Base-by-base conservation (phyloP, 306 rosid species). In the Senna siamea region DNA sequence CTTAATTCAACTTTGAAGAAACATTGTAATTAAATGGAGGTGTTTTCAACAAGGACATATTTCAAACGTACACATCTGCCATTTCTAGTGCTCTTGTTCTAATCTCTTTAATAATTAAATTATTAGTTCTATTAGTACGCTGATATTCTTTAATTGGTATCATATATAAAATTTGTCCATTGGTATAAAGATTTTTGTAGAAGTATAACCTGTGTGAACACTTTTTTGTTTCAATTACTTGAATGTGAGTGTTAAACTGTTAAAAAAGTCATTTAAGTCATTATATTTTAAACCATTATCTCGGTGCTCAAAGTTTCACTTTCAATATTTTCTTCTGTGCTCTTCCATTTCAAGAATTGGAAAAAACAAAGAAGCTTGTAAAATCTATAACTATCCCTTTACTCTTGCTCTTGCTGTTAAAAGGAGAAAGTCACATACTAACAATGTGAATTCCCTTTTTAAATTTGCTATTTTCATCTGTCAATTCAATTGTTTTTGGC, bases 401-500 rank as follows among this genome's bases (percentile, higher is more conserved):
- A 22, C 60, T 35, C 57, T 61, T 23, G 2, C 37, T 28, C 30
- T 26, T 26, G 2, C 30, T 26, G 41, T 60, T 52, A 47, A 37
- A 58, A n/a, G n/a, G n/a, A n/a, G n/a, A n/a, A n/a, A 15, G 56
- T 69, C 47, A 20, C 66, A 59, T 8, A 38, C 70, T 63, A 18
- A 28, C 57, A 63, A 74, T 56, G 34, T 52, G 26, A 30, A 41
- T 59, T 56, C 28, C 37, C 51, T 68, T 30, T 60, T 44, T 23
- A 38, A 80, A 34, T 22, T 77, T 62, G 19, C 66, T 75, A 32
- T 84, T 62, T 66, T 53, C 22, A 41, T 47, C 40, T 41, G 76
- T 75, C 19, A 77, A 23, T 53, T 62, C 44, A 54, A 81, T 73
- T 85, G 68, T 70, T 73, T 69, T 20, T 20, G 74, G 72, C 77